Base-by-base conservation (phyloP, 2,329 filamentous ascomycete genomes). In the Chrysosporium queenslandicum region DNA sequence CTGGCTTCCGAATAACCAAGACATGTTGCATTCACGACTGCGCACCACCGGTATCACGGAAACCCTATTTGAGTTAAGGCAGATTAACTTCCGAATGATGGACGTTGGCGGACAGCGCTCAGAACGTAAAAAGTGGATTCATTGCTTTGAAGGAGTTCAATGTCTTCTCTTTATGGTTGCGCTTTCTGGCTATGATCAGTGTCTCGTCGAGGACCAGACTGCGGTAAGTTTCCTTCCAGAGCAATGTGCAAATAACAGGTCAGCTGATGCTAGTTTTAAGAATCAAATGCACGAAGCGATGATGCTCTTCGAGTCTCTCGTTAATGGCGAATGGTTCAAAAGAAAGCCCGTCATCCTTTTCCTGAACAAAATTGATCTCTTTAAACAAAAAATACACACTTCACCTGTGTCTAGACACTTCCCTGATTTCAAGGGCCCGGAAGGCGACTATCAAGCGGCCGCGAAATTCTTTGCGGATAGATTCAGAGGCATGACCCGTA, bases 101-200 rank as follows among this genome's bases (percentile, higher is more conserved):
- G 89, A 95, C 64, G 89, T 94, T 43, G 89, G 89, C 66, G 89
- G 89, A 53, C 89, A 95, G 67, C 78, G 89, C 61, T 94, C 89
- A 25, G 89, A 95, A 71, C 85, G 89, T 57, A 94, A 94, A 78
- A 95, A 95, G 75, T 95, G 89, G 89, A 94, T 95, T 58, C 89
- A 95, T 68, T 92, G 89, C 66, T 95, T 95, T 66, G 89, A 95
- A 68, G 92, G 92, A 58, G 89, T 95, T 57, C 89, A 92, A 64
- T 90, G 87, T 60, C 77, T 97, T 50, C 76, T 97, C 37, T 97
- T 97, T 72, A 79, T 97, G 59, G 91, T 95, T 49, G 90, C 91
- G 45, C 90, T 97, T 61, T 95, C 89, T 58, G 91, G 91, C 55
- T 97, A 96, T 68, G 91, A 97, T 66, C 92, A 97, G 69, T 94